Evolutionary conservation across 2,329 filamentous ascomycete species (phyloP).

Genomic region (Colletotrichum sp.): DNA sequence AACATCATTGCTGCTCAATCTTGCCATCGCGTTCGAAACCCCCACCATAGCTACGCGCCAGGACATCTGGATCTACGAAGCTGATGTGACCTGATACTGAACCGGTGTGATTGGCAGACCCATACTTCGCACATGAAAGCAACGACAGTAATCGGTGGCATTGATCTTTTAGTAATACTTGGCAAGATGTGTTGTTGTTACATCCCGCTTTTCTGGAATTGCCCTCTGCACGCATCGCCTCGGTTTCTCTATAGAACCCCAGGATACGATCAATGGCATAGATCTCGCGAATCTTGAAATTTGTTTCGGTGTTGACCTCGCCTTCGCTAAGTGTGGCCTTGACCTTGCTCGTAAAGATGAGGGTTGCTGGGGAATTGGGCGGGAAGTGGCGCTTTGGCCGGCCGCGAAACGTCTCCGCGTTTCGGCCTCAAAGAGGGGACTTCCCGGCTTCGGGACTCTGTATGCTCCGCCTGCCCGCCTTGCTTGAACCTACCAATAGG

Average conservation of each 20-base stretch:
- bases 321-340: background rate
- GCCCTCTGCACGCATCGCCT: background rate
- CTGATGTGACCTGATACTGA: slow-evolving; percentile 1
- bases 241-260: background rate
- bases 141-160: background rate
- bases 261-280: background rate
- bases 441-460: background rate
- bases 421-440: slow-evolving; percentile 5
- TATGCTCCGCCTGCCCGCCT: background rate
- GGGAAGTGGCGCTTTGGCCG: slow-evolving; percentile 15
- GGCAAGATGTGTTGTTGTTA: background rate
- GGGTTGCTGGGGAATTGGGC: background rate
- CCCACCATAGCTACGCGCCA: background rate
- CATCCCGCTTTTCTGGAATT: background rate
- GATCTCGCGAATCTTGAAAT: background rate
- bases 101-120: background rate
- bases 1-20: background rate
- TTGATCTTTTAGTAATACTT: background rate
- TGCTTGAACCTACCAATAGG: background rate
- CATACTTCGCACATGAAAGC: background rate
- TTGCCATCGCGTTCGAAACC: background rate
- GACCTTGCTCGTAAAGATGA: background rate
- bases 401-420: slow-evolving; percentile 12
- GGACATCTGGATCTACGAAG: background rate
- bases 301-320: slow-evolving; percentile 2